Evolutionary conservation across 495 filamentous ascomycete species (phyloP), one percentile per base, ranked within the genome.

Genomic region (Lasiosphaeria miniovina): DNA sequence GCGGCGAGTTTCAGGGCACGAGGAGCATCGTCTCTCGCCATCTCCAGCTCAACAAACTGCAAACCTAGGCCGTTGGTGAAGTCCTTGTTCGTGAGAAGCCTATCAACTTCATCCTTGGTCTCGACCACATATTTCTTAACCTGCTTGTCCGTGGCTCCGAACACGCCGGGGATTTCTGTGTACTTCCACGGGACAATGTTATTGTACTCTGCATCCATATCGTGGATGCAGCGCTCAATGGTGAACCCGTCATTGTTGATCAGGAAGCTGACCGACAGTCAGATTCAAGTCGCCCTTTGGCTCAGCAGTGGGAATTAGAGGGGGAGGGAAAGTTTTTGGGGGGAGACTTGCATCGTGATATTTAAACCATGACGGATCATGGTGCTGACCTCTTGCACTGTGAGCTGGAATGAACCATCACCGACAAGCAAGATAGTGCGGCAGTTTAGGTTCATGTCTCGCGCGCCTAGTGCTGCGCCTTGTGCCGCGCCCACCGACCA

Each of bases 371-470:
- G 86, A 12, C 86, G 81, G 55, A 97, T 81, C 81, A 96, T 94
- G 17, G 91, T 94, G 69, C 87, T 89, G 52, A 97, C 66, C 71
- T 96, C 91, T 68, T 96, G 93, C 5, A 82, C 84, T 2, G 91
- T 95, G 41, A 96, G 76, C 65, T 97, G 90, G 61, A 93, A 83
- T 62, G 86, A 90, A 31, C 93, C 93, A 64, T 97, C 93, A 49
- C 92, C 93, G 14, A 91, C 90, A 62, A 94, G 92, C 55, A 97
- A 76, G 53, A 97, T 86, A 1, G 88, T 90, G 33, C 90, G 80
- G 24, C 84, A 77, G 41, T 82, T 65, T 11, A 57, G 71, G 0
- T 62, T 68, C 15, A 68, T 54, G 62, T 93, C 90, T 58, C 86
- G 85, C 0, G 83, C 82, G 6, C 88, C 90, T 49, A 92, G 72